A percentile compares a stretch with the other conserved stretches of the same genome.
phyloP scores from a whole-genome alignment of 306 rosid species.

The Datisca glomerata region DNA sequence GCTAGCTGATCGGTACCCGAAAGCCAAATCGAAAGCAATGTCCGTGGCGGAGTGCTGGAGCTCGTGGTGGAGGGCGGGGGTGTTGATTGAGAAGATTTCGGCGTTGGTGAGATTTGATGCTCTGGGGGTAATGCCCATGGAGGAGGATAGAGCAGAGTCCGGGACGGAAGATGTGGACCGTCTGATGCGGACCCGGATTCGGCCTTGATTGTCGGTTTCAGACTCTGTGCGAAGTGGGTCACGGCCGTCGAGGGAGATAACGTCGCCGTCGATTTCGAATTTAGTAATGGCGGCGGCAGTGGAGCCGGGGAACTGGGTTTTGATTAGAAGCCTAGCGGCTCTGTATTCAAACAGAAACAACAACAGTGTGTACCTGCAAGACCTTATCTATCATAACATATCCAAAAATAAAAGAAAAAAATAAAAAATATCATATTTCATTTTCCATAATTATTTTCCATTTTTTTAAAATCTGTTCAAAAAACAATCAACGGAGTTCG shows the following conservation, averaged over 20 bases:
- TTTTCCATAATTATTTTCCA: too few relatives aligned
- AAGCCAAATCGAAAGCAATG: conserved; percentile 3
- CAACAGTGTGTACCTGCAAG: conserved; percentile 30
- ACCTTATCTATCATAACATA: too few relatives aligned
- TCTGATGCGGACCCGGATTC: conserved; percentile 23
- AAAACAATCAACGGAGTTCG: too few relatives aligned
- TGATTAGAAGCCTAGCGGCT: conserved; percentile 25
- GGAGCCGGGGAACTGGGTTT: conserved; percentile 22
- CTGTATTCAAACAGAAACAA: conserved; percentile 30
- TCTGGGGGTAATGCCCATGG: conserved; percentile 24
- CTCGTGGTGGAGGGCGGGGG: conserved; percentile 7
- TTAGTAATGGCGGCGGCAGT: conserved; percentile 23
- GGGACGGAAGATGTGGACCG: conserved; percentile 18
- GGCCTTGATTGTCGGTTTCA: conserved; percentile 18
- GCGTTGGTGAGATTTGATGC: conserved; percentile 34
- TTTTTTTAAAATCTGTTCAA: too few relatives aligned
- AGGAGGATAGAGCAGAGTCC: conserved; percentile 16
- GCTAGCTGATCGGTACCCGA: conserved; percentile 14
- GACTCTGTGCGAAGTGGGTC: conserved; percentile 22
- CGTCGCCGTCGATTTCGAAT: conserved; percentile 23
- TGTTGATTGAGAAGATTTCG: conserved; percentile 33
- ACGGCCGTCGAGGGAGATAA: conserved; percentile 28
- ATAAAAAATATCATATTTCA: too few relatives aligned
- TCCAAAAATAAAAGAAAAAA: not conserved
- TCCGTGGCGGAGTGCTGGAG: not conserved